Evolutionary conservation across 2,329 filamentous ascomycete genomes (phyloP), one percentile per base, ranked within the genome.

Genomic region (Bipolaris gigantea): DNA sequence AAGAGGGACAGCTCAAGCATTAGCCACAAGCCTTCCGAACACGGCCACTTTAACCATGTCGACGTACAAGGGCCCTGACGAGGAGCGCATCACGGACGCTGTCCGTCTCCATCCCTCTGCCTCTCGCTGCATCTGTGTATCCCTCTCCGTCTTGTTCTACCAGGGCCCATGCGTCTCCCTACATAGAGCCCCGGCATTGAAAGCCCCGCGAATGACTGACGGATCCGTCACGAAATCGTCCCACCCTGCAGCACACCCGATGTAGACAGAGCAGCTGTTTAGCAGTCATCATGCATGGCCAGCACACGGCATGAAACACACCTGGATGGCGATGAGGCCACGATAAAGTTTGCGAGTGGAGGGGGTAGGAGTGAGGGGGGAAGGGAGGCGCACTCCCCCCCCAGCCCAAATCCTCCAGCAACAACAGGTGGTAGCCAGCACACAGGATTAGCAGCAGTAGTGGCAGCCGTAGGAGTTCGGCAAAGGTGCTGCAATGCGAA

Each of bases 1-100:
- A 30, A 18, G 38, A 32, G 16, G 30, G 34, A 41, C 21, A 21
- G 49, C 34, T 46, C 33, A 30, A 43, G 41, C 42, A 48, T 42
- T 48, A 57, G 57, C 60, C 52, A 53, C 48, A 57, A 34, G 48
- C 39, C 39, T 42, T 48, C 27, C 27, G 27, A 30, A 30, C 27
- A 30, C 13, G 27, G 27, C 27, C 27, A 48, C 38, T 18, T 21
- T 46, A 11, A 30, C 27, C 16, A 41, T 36, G 45, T 21, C 44
- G 10, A 49, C 58, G 52, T 30, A 13, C 27, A 30, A 30, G 52
- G 50, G 53, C 50, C 42, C 27, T 33, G 27, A 59, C 50, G 53
- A 62, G 46, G 54, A 61, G 55, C 53, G 55, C 53, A 56, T 56
- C 59, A 63, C 56, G 50, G 60, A 57, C 48, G 36, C 36, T 15